Evolutionary conservation across 1,284 basidiomycete species (phyloP).

Genomic region (Athelia sp.): DNA sequence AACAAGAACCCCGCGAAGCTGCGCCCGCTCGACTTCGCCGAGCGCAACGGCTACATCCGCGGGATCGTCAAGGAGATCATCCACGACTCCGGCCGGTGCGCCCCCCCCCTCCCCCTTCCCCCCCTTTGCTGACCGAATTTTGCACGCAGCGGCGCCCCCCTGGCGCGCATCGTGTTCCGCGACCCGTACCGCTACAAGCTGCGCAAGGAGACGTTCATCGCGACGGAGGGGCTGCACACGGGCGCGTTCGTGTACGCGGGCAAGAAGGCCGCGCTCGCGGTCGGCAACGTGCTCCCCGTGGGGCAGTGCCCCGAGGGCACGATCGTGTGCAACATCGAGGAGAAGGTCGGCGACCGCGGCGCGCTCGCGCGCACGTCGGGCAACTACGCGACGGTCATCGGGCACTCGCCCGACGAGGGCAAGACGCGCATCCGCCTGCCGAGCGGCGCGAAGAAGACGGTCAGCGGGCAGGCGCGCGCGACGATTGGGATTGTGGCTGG

Average conservation of each 20-base stretch:
- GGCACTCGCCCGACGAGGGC: constrained; percentile 89
- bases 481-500: constrained; percentile 97
- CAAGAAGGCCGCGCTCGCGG: constrained; percentile 92
- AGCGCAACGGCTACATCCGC: constrained; percentile 97
- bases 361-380: constrained; percentile 96
- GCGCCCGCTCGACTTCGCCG: constrained; percentile 94
- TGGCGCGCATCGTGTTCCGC: constrained; percentile 98
- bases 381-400: constrained; percentile 99
- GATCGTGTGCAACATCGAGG: constrained; percentile 99
- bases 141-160: constrained; percentile 85
- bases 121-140: constrained; percentile 21
- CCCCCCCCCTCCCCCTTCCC: constrained; percentile 11
- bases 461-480: constrained; percentile 82
- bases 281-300: constrained; percentile 97
- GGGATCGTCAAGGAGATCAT: constrained; percentile 99
- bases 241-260: constrained; percentile 99
- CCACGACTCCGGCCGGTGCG: constrained; percentile 98
- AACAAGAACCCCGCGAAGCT: constrained; percentile 94
- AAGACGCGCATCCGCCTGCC: constrained; percentile 95
- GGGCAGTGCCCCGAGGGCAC: constrained; percentile 95
- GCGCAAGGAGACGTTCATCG: constrained; percentile 96
- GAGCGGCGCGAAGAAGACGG: constrained; percentile 95
- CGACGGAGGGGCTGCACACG: constrained; percentile 97
- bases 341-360: constrained; percentile 97
- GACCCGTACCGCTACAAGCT: constrained; percentile 99